These are phyloP conservation scores for Psidium guajava DNA, from an alignment of 345 rosid species.

Conservation along the genomic window DNA sequence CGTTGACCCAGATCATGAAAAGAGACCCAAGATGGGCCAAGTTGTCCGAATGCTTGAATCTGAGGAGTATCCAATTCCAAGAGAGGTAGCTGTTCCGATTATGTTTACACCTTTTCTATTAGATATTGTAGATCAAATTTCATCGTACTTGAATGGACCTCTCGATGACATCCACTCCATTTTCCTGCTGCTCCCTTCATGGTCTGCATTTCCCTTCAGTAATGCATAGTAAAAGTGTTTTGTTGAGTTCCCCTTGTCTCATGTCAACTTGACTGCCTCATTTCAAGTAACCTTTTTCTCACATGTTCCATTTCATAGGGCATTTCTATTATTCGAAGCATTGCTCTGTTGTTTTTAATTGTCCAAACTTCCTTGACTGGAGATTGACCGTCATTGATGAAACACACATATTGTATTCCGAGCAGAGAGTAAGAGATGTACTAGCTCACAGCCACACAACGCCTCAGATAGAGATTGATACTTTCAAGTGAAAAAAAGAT, in stretches of 20 bases:
- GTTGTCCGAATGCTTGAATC: conserved; percentile 99
- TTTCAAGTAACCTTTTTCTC: background rate
- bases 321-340: background rate
- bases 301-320: background rate
- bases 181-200: background rate
- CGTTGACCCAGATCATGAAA: conserved; percentile 88
- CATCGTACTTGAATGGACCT: background rate
- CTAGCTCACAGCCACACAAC: background rate
- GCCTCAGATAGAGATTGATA: background rate
- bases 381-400: background rate
- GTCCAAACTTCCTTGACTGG: background rate
- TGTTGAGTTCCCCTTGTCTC: background rate
- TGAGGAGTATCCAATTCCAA: conserved; percentile 86
- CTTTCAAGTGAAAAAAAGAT: background rate
- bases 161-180: background rate
- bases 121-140: background rate
- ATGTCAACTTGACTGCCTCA: background rate
- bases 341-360: background rate
- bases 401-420: background rate
- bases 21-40: conserved; percentile 96
- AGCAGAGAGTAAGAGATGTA: background rate
- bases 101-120: background rate
- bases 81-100: conserved; percentile 56
- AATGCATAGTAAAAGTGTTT: background rate
- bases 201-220: background rate